Percentiles rank a stretch among this genome's conserved stretches.
Conservation (phyloP, 176 grass and related monocot species). For the Ampelocalamus luodianensis region DNA sequence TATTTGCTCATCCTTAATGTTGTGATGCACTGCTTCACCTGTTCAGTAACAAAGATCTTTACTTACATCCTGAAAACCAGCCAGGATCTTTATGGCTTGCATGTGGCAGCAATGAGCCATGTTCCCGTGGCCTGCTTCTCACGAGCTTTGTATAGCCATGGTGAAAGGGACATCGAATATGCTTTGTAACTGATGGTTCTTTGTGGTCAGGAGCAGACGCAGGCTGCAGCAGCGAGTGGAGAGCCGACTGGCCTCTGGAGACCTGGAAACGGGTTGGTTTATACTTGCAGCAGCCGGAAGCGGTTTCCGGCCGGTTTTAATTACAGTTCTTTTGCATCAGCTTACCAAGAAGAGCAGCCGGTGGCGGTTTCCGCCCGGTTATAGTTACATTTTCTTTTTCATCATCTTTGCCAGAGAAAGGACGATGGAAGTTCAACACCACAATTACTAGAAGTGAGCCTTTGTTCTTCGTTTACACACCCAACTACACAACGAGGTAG, state of each 20-base stretch:
- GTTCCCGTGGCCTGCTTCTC: neutral
- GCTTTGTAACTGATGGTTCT: neutral
- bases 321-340: neutral
- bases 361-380: too few species aligned
- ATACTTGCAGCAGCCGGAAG: neutral
- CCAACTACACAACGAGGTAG: too few species aligned
- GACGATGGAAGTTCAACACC: too few species aligned
- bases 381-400: too few species aligned
- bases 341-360: neutral
- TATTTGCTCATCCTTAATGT: neutral
- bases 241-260: neutral
- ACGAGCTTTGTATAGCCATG: neutral
- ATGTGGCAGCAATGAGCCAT: conserved; percentile 15
- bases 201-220: conserved; percentile 19
- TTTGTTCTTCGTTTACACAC: too few species aligned
- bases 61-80: neutral
- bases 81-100: conserved; percentile 29
- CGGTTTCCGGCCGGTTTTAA: neutral
- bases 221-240: conserved; percentile 1
- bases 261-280: neutral
- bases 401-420: too few species aligned
- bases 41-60: conserved; percentile 16
- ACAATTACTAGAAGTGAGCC: too few species aligned
- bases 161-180: conserved; percentile 29
- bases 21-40: neutral